These are phyloP conservation scores for Penicillium chermesinum DNA, from an alignment of 495 filamentous ascomycete genomes.

Conservation along the genomic window DNA sequence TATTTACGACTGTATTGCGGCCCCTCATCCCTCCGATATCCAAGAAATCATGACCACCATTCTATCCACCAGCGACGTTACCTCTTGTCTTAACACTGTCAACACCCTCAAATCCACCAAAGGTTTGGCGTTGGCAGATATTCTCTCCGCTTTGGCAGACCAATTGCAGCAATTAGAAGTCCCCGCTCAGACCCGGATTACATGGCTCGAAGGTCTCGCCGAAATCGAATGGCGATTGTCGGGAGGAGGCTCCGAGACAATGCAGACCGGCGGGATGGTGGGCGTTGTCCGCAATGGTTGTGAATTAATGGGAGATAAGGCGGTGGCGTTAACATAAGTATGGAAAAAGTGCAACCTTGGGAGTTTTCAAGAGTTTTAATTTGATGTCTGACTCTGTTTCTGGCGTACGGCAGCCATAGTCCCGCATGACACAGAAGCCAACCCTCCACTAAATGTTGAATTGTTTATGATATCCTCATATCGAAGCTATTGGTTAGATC, in stretches of 20 bases:
- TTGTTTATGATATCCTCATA: too few relatives aligned
- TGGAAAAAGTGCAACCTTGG: background rate
- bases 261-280: constrained; percentile 90
- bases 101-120: constrained; percentile 79
- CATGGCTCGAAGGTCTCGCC: constrained; percentile 86
- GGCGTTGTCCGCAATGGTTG: constrained; percentile 84
- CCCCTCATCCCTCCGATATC: constrained; percentile 88
- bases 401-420: too few relatives aligned
- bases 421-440: too few relatives aligned
- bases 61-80: constrained; percentile 77
- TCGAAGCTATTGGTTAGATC: too few relatives aligned
- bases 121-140: constrained; percentile 91
- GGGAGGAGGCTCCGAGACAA: constrained; percentile 78
- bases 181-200: constrained; percentile 77
- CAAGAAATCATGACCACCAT: constrained; percentile 76
- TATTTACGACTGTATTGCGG: constrained; percentile 97
- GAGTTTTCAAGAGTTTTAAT: too few relatives aligned
- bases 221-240: constrained; percentile 90
- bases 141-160: constrained; percentile 77
- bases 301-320: constrained; percentile 57
- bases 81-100: constrained; percentile 76
- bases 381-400: too few relatives aligned
- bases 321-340: constrained; percentile 16
- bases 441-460: too few relatives aligned
- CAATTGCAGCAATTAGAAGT: constrained; percentile 80